Evolutionary conservation across 495 filamentous ascomycete genomes (phyloP).

Genomic region (Penicillium waksmanii): DNA sequence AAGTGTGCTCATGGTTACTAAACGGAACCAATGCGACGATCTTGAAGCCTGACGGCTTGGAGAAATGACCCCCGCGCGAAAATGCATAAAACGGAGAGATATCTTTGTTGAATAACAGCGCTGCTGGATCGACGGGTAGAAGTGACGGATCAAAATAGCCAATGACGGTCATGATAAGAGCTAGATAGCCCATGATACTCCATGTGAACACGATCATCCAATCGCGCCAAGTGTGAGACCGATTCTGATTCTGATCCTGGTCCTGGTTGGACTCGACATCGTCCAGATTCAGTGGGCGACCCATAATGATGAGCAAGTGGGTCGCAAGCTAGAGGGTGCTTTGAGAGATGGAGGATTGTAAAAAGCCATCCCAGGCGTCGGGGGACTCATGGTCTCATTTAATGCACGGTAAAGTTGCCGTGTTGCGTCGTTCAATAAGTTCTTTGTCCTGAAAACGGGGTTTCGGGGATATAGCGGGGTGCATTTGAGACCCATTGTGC

Average conservation of each 20-base stretch:
- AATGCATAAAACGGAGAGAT: slow-evolving; percentile 38
- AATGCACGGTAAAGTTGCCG: slow-evolving; percentile 9
- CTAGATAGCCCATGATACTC: slow-evolving; percentile 32
- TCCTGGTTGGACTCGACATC: slow-evolving; percentile 29
- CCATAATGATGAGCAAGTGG: slow-evolving; percentile 22
- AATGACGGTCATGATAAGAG: slow-evolving; percentile 26
- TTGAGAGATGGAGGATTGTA: not conserved
- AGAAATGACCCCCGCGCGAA: slow-evolving; percentile 34
- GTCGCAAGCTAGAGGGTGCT: slow-evolving; percentile 6
- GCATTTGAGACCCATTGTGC: not conserved
- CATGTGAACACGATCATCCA: slow-evolving; percentile 28
- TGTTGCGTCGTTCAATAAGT: slow-evolving; percentile 6
- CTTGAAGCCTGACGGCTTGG: slow-evolving; percentile 48
- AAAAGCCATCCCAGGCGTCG: not conserved
- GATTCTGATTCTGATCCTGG: slow-evolving; percentile 6
- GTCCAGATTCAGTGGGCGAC: slow-evolving; percentile 13
- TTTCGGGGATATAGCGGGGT: too few relatives aligned
- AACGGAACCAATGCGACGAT: slow-evolving; percentile 57
- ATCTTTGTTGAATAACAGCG: slow-evolving; percentile 29
- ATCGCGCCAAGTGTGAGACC: slow-evolving; percentile 24
- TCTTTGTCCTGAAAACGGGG: slow-evolving; percentile 6
- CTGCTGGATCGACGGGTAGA: slow-evolving; percentile 26
- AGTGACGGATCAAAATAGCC: slow-evolving; percentile 29
- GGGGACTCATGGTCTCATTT: slow-evolving; percentile 16
- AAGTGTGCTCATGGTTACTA: slow-evolving; percentile 46